phyloP scores from a whole-genome alignment of 768 basidiomycete species.

The Russula vinacea region DNA sequence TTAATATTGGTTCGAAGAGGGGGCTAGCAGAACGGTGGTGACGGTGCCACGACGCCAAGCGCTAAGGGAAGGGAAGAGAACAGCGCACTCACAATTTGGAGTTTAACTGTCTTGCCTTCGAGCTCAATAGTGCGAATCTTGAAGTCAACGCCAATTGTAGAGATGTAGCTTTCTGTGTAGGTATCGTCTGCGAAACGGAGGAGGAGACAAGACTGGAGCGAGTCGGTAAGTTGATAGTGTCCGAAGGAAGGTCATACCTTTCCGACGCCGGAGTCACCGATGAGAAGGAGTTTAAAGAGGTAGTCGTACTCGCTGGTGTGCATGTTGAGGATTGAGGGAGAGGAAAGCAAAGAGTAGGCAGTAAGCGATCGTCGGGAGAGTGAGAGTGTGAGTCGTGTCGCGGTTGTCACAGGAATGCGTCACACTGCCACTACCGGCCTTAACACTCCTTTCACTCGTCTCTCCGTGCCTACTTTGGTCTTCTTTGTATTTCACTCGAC shows the following conservation, averaged over 20 bases:
- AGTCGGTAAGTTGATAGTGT: slow-evolving; percentile 12
- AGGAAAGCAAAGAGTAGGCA: slow-evolving; percentile 17
- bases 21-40: not conserved
- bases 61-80: not conserved
- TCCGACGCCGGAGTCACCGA: slow-evolving; percentile 93
- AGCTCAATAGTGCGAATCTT: slow-evolving; percentile 99
- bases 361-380: slow-evolving; percentile 13
- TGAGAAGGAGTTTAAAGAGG: slow-evolving; percentile 93
- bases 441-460: too few relatives aligned
- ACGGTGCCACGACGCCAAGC: slow-evolving; percentile 6
- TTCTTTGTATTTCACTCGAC: too few relatives aligned
- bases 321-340: slow-evolving; percentile 47
- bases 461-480: too few relatives aligned
- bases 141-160: slow-evolving; percentile 97
- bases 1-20: slow-evolving; percentile 2
- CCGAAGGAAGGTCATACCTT: slow-evolving; percentile 52
- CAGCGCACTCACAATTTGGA: slow-evolving; percentile 83
- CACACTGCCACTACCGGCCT: slow-evolving; percentile 25
- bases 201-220: slow-evolving; percentile 81
- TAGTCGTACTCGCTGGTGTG: slow-evolving; percentile 94
- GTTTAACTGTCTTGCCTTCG: slow-evolving; percentile 96
- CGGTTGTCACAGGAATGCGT: slow-evolving; percentile 43
- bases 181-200: slow-evolving; percentile 95
- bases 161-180: slow-evolving; percentile 96
- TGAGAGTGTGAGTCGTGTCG: slow-evolving; percentile 12